A percentile compares a stretch with the other conserved stretches of the same genome.
phyloP scores from a whole-genome alignment of 2,329 filamentous ascomycete species.

The Apiospora koreana region DNA sequence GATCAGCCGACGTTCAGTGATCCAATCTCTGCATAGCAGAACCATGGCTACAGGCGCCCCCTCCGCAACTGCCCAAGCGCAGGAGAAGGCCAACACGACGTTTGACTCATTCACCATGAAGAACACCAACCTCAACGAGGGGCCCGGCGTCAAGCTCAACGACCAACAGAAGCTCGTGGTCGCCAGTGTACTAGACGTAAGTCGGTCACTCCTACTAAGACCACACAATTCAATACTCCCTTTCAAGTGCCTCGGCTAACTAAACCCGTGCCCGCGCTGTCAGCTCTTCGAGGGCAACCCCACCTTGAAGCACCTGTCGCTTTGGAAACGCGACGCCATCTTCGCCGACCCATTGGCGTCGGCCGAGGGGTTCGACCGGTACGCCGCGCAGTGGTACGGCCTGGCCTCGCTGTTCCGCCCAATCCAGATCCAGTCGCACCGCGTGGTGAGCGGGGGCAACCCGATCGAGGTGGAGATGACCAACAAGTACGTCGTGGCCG shows the following conservation, averaged over 20 bases:
- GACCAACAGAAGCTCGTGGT: conserved; percentile 54
- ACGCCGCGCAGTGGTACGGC: conserved; percentile 56
- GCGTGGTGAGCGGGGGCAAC: conserved; percentile 56
- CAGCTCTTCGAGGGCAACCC: conserved; percentile 62
- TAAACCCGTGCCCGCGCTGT: neutral
- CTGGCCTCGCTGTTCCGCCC: conserved; percentile 58
- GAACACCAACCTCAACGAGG: conserved; percentile 54
- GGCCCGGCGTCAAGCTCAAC: conserved; percentile 50
- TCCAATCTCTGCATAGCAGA: neutral
- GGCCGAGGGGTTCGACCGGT: conserved; percentile 55
- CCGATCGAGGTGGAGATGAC: conserved; percentile 55
- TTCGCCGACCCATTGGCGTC: conserved; percentile 62
- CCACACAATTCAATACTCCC: no score
- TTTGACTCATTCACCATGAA: conserved; percentile 44
- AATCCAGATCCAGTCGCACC: conserved; percentile 56
- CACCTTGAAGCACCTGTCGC: conserved; percentile 56
- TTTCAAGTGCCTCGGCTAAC: neutral
- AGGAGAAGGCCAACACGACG: conserved; percentile 18
- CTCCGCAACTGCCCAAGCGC: conserved; percentile 29
- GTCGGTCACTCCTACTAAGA: conserved; percentile 14
- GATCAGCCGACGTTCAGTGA: neutral
- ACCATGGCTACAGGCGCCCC: conserved; percentile 31
- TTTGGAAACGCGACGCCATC: conserved; percentile 59
- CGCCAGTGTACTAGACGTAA: conserved; percentile 58
- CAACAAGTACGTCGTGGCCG: conserved; percentile 32